Percentiles rank a stretch among this genome's conserved stretches.
Conservation (phyloP, 306 rosid genomes). For the Rosa persica region DNA sequence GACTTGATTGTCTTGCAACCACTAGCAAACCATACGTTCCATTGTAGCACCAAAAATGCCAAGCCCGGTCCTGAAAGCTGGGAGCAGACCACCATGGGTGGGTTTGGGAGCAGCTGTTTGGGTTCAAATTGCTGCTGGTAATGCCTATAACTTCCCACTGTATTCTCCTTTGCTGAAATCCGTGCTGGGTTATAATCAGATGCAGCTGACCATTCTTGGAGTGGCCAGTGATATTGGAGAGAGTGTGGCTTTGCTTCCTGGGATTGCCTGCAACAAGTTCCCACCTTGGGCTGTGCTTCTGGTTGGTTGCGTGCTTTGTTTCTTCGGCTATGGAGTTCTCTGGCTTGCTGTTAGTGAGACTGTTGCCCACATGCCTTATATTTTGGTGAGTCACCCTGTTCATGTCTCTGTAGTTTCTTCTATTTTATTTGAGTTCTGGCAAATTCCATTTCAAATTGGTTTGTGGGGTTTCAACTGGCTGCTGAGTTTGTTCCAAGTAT, state of each 20-base stretch:
- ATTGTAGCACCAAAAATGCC: conserved; percentile 34
- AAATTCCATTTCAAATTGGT: background rate
- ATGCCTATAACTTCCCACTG: conserved; percentile 66
- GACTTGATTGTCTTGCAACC: too few relatives aligned
- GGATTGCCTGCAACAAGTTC: conserved; percentile 71
- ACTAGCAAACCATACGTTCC: background rate
- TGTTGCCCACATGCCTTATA: conserved; percentile 50
- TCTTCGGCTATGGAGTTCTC: conserved; percentile 69
- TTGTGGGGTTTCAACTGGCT: background rate
- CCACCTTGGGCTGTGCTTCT: conserved; percentile 85
- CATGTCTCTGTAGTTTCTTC: background rate
- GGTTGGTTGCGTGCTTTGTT: conserved; percentile 55
- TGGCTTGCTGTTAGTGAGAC: conserved; percentile 65
- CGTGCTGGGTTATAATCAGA: conserved; percentile 68
- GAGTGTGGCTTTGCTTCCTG: conserved; percentile 60
- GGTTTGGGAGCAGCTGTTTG: conserved; percentile 90
- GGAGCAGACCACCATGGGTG: conserved; percentile 93
- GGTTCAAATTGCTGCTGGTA: conserved; percentile 66
- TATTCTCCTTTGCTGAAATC: conserved; percentile 72
- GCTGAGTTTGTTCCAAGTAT: background rate
- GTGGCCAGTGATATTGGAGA: conserved; percentile 86
- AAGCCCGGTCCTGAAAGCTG: conserved; percentile 53
- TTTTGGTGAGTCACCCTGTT: conserved; percentile 43
- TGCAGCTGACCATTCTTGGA: conserved; percentile 70
- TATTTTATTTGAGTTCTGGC: background rate